Evolutionary conservation across 78 protist genomes (phyloP).

Genomic region (slime mould (Dictyostelium discoideum)): dicty_2.7 NC_007091.3:1569501-1570000

Average conservation of each 20-base stretch:
- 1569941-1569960: not conserved
- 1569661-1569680: slow-evolving; percentile 53
- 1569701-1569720: slow-evolving; percentile 60
- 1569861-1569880: not conserved
- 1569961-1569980: not conserved
- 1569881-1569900: not conserved
- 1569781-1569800: slow-evolving; percentile 10
- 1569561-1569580: slow-evolving; percentile 64
- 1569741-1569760: slow-evolving; percentile 53
- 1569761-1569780: slow-evolving; percentile 17
- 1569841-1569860: slow-evolving; percentile 2
- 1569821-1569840: slow-evolving; percentile 20
- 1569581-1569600: slow-evolving; percentile 77
- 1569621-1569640: slow-evolving; percentile 72
- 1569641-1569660: slow-evolving; percentile 70
- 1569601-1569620: slow-evolving; percentile 74
- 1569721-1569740: slow-evolving; percentile 32
- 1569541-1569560: not conserved
- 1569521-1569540: slow-evolving; percentile 26
- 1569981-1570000: not conserved
- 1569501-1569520: slow-evolving; percentile 42
- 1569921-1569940: not conserved
- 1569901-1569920: not conserved
- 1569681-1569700: slow-evolving; percentile 79
- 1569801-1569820: slow-evolving; percentile 45